These are phyloP conservation scores for Thyridium curvatum DNA, from an alignment of 2,329 filamentous ascomycete species.

Conservation along the genomic window DNA sequence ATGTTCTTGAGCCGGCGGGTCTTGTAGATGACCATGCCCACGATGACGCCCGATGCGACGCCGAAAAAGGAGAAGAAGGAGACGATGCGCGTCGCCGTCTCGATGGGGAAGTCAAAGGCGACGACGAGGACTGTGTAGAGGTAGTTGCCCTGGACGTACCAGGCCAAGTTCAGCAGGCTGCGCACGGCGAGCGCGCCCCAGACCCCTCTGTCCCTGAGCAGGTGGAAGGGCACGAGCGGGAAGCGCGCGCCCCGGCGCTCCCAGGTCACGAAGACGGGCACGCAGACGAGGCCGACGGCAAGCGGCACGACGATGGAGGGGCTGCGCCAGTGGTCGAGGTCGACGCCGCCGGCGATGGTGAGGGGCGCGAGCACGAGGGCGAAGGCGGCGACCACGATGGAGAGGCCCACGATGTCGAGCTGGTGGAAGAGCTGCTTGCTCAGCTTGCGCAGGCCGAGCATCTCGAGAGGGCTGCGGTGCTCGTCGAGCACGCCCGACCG, in stretches of 20 bases:
- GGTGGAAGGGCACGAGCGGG: conserved; percentile 51
- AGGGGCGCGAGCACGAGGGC: conserved; percentile 37
- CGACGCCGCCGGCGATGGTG: conserved; percentile 44
- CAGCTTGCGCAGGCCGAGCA: conserved; percentile 19
- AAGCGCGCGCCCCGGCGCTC: conserved; percentile 38
- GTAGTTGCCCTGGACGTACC: conserved; percentile 54
- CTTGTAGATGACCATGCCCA: conserved; percentile 44
- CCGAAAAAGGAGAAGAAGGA: conserved; percentile 49
- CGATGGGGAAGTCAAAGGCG: conserved; percentile 48
- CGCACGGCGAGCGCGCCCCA: conserved; percentile 54
- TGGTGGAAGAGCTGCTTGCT: conserved; percentile 36
- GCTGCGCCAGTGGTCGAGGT: conserved; percentile 38
- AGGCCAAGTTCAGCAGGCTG: conserved; percentile 41
- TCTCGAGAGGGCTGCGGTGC: conserved; percentile 32
- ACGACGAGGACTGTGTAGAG: conserved; percentile 54
- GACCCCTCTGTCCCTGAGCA: conserved; percentile 53
- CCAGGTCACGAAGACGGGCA: conserved; percentile 47
- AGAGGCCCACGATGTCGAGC: not conserved
- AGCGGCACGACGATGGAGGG: conserved; percentile 45
- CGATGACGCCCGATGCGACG: conserved; percentile 45
- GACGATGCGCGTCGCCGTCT: conserved; percentile 47
- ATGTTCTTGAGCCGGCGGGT: conserved; percentile 50
- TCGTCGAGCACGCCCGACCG: conserved; percentile 29
- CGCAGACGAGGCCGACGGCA: conserved; percentile 39
- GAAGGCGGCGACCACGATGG: not conserved